Evolutionary conservation across 1,284 basidiomycete genomes (phyloP).

Genomic region (Pseudozyma pruni): DNA sequence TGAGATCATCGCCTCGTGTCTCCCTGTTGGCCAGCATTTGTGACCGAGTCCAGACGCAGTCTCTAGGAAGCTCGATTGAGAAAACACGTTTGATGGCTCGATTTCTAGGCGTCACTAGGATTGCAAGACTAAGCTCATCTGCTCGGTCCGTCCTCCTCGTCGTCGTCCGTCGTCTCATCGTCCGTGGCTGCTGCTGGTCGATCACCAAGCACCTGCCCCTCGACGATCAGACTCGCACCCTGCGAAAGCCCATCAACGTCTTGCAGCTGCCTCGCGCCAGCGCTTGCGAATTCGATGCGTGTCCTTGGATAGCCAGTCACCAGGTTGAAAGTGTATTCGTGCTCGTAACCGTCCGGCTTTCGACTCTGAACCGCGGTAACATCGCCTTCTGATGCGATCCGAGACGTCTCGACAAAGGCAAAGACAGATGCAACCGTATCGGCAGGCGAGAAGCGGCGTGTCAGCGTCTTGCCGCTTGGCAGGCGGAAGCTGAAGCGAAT

Average conservation of each 20-base stretch:
- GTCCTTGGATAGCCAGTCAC: conserved; percentile 59
- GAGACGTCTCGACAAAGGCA: conserved; percentile 54
- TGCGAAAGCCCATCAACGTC: conserved; percentile 45
- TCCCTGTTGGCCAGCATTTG: too few species aligned
- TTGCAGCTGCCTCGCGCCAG: conserved; percentile 10
- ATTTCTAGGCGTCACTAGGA: too few species aligned
- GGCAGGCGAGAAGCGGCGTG: conserved; percentile 32
- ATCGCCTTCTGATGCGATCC: conserved; percentile 1
- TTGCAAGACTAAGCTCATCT: not conserved
- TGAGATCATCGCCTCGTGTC: too few species aligned
- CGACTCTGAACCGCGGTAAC: not conserved
- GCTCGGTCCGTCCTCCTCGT: conserved; percentile 13
- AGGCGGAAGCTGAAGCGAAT: conserved; percentile 54
- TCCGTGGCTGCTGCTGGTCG: conserved; percentile 10
- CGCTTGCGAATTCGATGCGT: conserved; percentile 24
- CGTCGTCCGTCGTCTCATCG: conserved; percentile 37
- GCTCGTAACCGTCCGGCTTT: conserved; percentile 41
- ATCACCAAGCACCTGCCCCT: conserved; percentile 32
- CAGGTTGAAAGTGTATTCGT: conserved; percentile 53
- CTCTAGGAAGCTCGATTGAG: too few species aligned
- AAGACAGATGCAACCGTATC: conserved; percentile 51
- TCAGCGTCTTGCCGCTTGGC: conserved; percentile 53
- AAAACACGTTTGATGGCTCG: too few species aligned
- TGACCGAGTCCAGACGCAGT: too few species aligned
- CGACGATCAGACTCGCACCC: conserved; percentile 60